phyloP scores from a whole-genome alignment of 768 basidiomycete species.

The Pleurotus platypus region DNA sequence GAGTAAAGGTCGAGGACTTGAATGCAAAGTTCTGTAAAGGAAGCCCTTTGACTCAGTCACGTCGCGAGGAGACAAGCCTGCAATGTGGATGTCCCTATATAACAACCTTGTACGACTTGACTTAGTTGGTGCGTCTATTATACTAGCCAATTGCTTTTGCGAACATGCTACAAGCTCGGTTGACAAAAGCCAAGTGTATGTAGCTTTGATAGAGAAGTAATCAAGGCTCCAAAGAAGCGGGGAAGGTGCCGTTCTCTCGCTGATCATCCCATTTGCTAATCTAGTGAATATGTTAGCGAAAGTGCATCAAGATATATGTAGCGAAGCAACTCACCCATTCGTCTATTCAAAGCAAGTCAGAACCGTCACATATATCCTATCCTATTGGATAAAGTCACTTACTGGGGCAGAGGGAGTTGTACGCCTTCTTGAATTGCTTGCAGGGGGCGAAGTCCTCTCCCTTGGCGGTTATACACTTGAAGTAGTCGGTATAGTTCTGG shows the following conservation, averaged over 20 bases:
- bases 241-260: slow-evolving; percentile 90
- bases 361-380: not conserved
- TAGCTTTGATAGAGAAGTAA: slow-evolving; percentile 1
- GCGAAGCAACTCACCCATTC: slow-evolving; percentile 70
- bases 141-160: not conserved
- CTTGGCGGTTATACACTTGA: slow-evolving; percentile 95
- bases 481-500: slow-evolving; percentile 98
- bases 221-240: slow-evolving; percentile 77
- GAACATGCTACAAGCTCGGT: not conserved
- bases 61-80: not conserved
- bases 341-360: slow-evolving; percentile 42
- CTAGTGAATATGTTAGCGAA: slow-evolving; percentile 33
- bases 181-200: not conserved
- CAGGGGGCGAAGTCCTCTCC: slow-evolving; percentile 98
- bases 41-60: not conserved
- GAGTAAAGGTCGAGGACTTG: not conserved
- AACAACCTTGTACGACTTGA: not conserved
- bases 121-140: not conserved
- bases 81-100: not conserved
- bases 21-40: not conserved
- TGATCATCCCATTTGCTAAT: slow-evolving; percentile 91
- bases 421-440: slow-evolving; percentile 97
- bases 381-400: slow-evolving; percentile 31
- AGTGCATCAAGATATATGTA: slow-evolving; percentile 9
- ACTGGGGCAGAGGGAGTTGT: slow-evolving; percentile 98